Conservation (phyloP, 2,329 filamentous ascomycete species). For the Hymenotorrendiella dingleyae region DNA sequence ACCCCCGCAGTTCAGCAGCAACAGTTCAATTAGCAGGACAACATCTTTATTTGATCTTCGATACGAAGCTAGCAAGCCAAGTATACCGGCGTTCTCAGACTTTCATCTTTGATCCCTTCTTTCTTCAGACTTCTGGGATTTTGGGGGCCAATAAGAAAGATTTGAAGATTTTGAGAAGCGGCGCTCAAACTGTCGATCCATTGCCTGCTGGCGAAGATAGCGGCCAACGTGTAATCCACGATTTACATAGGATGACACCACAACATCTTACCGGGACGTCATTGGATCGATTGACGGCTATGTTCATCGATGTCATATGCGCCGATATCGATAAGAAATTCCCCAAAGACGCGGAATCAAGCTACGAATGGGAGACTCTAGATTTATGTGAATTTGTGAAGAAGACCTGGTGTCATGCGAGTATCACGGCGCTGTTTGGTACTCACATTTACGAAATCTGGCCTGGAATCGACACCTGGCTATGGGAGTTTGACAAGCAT, state of each 20-base stretch:
- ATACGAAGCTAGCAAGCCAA: slow-evolving; percentile 19
- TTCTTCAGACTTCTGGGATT: slow-evolving; percentile 9
- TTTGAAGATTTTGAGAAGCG: slow-evolving; percentile 14
- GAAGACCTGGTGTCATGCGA: slow-evolving; percentile 15
- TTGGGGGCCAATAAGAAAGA: slow-evolving; percentile 18
- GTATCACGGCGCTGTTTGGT: slow-evolving; percentile 19
- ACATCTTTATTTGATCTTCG: slow-evolving; percentile 19
- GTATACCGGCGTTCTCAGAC: slow-evolving; percentile 18
- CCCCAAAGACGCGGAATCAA: slow-evolving; percentile 6
- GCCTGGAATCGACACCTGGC: slow-evolving; percentile 16
- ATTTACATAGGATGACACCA: slow-evolving; percentile 12
- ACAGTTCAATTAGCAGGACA: slow-evolving; percentile 15
- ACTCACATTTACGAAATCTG: slow-evolving; percentile 18
- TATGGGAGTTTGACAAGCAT: slow-evolving; percentile 21
- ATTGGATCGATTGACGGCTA: slow-evolving; percentile 10
- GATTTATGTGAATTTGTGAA: slow-evolving; percentile 19
- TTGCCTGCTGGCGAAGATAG: slow-evolving; percentile 7
- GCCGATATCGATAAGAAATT: slow-evolving; percentile 17
- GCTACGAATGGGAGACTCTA: slow-evolving; percentile 16
- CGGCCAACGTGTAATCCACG: slow-evolving; percentile 11
- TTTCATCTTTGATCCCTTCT: slow-evolving; percentile 19
- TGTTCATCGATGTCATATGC: slow-evolving; percentile 16
- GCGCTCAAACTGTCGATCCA: slow-evolving; percentile 7
- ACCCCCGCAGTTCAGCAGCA: slow-evolving; percentile 7
- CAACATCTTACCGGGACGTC: slow-evolving; percentile 11